Base-by-base conservation (phyloP, 352 stramenopile genomes). In the Globisporangium emineosum region DNA sequence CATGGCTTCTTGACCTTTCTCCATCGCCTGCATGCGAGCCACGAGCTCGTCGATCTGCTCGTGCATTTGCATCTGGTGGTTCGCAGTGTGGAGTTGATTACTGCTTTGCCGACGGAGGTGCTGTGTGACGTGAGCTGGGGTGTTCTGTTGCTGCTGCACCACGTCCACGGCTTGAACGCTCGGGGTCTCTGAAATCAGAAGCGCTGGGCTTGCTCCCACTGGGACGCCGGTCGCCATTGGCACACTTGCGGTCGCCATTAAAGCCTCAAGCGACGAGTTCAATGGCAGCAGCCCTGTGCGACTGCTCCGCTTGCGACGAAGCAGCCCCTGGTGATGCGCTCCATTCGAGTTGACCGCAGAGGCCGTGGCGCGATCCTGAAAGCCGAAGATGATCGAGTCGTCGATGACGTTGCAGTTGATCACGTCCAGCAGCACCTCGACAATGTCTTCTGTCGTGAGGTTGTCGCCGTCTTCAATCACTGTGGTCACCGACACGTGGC, bases 391-490 rank as follows among this genome's bases (percentile, higher is more conserved):
- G 45, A 63, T 49, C 10, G 57, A 63, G 0, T 32, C 30, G 21
- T 49, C 57, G 7, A 30, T 30, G 29, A 56, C n/a, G 9, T 63
- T 55, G 19, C 23, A 29, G 45, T 57, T 37, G 42, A 63, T 51
- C 9, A n/a, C 17, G 43, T 45, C 45, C 25, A 63, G 8, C 19
- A 56, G n/a, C 40, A 63, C 57, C 19, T 56, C 27, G 43, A 63
- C 30, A 17, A 45, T 33, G 17, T 63, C 43, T n/a, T 55, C 43
- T 0, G 57, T 47, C n/a, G 57, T 32, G 13, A 63, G 42, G 29
- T 33, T 56, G 57, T 63, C 57, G 19, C 57, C 30, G 29, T 49
- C 43, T 6, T 62, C 57, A 4, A 62, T 62, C 25, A 55, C 57
- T 4, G 43, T n/a, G 27, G 23, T 17, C 29, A n/a, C 27, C 29